Conservation (phyloP, 176 grass and related monocot species). For the Elaeis guineensis region DNA sequence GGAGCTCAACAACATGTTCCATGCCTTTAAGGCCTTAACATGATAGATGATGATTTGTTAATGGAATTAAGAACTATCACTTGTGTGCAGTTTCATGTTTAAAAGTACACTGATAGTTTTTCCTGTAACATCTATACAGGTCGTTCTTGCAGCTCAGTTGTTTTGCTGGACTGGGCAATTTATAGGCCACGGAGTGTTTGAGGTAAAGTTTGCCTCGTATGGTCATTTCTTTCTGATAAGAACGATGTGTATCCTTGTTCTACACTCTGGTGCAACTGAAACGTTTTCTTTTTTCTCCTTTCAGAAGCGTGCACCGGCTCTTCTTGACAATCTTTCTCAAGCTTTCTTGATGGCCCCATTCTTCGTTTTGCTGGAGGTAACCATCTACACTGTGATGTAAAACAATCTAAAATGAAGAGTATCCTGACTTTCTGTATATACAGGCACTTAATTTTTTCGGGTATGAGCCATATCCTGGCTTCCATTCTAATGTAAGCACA, state of each 20-base stretch:
- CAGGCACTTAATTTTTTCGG: constrained; percentile 66
- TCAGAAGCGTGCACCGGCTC: constrained; percentile 54
- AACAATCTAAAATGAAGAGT: not conserved
- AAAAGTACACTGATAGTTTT: not conserved
- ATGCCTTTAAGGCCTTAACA: too few relatives aligned
- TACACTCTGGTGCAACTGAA: too few relatives aligned
- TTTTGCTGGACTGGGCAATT: constrained; percentile 57
- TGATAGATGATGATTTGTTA: too few relatives aligned
- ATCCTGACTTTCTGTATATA: not conserved
- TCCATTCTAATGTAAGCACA: constrained; percentile 59
- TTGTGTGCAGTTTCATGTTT: constrained; percentile 4
- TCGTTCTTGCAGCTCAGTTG: constrained; percentile 58
- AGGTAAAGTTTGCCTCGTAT: constrained; percentile 27
- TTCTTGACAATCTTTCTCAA: constrained; percentile 44
- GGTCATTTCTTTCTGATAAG: too few relatives aligned
- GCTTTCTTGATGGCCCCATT: constrained; percentile 93
- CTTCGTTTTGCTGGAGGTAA: constrained; percentile 83
- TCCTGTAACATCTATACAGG: constrained; percentile 26
- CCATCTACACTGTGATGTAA: not conserved
- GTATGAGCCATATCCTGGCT: constrained; percentile 84
- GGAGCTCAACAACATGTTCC: too few relatives aligned
- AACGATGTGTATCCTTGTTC: too few relatives aligned
- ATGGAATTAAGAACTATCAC: too few relatives aligned
- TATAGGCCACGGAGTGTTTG: constrained; percentile 76
- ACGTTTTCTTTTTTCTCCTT: not conserved